Percentiles rank a stretch among this genome's conserved stretches.
Conservation (phyloP, 148 eudicot species). For the Vaccinium myrtillus region DNA sequence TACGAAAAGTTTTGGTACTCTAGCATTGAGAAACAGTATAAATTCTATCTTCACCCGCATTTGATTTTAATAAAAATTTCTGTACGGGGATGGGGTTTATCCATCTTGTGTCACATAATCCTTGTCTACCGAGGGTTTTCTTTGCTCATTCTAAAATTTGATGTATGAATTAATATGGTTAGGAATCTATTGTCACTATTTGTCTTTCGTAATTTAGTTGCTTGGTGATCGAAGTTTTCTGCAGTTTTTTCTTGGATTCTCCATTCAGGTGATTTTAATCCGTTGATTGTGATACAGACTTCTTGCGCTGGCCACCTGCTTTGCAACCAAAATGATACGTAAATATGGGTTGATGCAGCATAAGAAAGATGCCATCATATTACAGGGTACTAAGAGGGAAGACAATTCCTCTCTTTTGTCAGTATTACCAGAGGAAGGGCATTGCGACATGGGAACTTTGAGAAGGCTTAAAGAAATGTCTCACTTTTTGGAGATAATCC, state of each 20-base stretch:
- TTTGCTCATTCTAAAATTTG: neutral
- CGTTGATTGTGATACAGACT: constrained; percentile 57
- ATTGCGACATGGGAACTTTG: constrained; percentile 27
- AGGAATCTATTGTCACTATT: neutral
- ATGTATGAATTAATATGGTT: neutral
- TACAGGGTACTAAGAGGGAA: constrained; percentile 23
- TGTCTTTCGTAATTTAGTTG: neutral
- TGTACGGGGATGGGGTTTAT: neutral
- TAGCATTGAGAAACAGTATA: neutral
- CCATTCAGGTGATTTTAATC: constrained; percentile 12
- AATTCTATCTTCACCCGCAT: neutral
- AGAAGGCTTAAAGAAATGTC: constrained; percentile 73
- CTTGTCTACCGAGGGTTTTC: neutral
- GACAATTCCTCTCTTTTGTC: constrained; percentile 29
- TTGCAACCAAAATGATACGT: constrained; percentile 77
- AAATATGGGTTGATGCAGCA: constrained; percentile 59
- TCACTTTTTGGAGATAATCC: constrained; percentile 66
- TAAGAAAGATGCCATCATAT: constrained; percentile 33
- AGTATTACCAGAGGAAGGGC: constrained; percentile 36
- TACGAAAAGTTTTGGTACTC: neutral
- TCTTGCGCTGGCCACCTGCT: constrained; percentile 63
- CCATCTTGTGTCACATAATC: neutral
- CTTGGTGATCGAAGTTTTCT: neutral
- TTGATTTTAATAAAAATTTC: neutral
- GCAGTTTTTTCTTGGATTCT: neutral